Conservation (phyloP, 805 yeast genomes). For the Naumovozyma baii region DNA sequence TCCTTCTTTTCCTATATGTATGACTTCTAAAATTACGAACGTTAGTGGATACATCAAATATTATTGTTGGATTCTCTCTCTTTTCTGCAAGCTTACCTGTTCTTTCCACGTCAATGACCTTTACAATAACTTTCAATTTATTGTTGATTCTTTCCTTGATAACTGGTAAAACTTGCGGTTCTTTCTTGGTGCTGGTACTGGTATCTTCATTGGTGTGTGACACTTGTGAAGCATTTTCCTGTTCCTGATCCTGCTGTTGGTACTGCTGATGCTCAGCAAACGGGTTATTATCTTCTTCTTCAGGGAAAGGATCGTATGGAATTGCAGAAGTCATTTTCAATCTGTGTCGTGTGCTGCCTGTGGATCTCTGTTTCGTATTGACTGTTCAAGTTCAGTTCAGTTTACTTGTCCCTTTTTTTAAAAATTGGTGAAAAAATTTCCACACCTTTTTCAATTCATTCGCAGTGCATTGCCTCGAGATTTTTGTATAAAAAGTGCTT, state of each 20-base stretch:
- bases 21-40: constrained; percentile 69
- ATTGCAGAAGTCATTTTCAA: constrained; percentile 22
- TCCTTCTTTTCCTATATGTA: constrained; percentile 60
- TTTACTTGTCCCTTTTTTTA: too few species aligned
- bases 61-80: constrained; percentile 69
- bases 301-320: constrained; percentile 17
- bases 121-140: constrained; percentile 39
- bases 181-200: too few species aligned
- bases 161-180: neutral
- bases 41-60: constrained; percentile 59
- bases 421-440: too few species aligned
- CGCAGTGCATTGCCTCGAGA: too few species aligned
- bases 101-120: constrained; percentile 62
- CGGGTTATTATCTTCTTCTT: constrained; percentile 53
- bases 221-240: too few species aligned
- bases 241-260: constrained; percentile 1
- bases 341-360: neutral
- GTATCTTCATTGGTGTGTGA: too few species aligned
- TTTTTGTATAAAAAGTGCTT: too few species aligned
- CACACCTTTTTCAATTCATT: too few species aligned
- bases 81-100: constrained; percentile 42
- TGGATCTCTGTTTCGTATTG: neutral
- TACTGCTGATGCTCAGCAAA: constrained; percentile 44
- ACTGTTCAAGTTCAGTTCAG: too few species aligned
- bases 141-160: constrained; percentile 1